Evolutionary conservation across 2,329 filamentous ascomycete species (phyloP).

Genomic region (Cladosporium sp.): DNA sequence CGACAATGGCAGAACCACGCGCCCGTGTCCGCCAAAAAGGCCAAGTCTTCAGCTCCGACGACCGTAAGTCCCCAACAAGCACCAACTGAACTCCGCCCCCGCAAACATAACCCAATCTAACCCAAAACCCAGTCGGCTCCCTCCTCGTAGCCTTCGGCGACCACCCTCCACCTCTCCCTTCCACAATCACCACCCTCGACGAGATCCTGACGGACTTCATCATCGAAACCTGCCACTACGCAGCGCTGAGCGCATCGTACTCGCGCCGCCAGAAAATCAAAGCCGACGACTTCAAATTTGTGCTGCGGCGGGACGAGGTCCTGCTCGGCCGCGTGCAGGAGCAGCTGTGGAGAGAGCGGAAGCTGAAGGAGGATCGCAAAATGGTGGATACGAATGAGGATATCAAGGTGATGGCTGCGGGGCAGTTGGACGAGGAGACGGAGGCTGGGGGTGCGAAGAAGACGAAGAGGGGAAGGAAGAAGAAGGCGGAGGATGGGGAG

Average conservation of each 20-base stretch:
- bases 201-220: conserved; percentile 97
- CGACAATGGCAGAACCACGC: conserved; percentile 43
- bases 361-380: conserved; percentile 77
- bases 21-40: conserved; percentile 43
- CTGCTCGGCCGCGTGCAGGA: conserved; percentile 88
- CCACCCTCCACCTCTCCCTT: conserved; percentile 63
- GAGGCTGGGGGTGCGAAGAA: conserved; percentile 39
- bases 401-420: conserved; percentile 34
- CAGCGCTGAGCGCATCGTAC: conserved; percentile 77
- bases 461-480: conserved; percentile 27
- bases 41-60: conserved; percentile 39
- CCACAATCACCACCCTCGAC: conserved; percentile 82
- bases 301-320: conserved; percentile 73
- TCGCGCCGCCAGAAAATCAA: conserved; percentile 93
- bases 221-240: conserved; percentile 85
- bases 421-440: conserved; percentile 53
- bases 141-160: conserved; percentile 75
- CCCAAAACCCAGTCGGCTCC: conserved; percentile 2
- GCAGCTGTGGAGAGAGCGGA: conserved; percentile 78
- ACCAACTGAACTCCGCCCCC: conserved; percentile 16
- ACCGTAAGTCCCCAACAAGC: conserved; percentile 27
- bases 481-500: conserved; percentile 25
- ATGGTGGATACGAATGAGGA: conserved; percentile 10
- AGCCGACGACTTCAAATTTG: conserved; percentile 95
- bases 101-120: background rate